A percentile compares a stretch with the other conserved stretches of the same genome.
These are phyloP conservation scores for Lipomyces orientalis DNA, from an alignment of 805 yeast species.

Conservation along the genomic window DNA sequence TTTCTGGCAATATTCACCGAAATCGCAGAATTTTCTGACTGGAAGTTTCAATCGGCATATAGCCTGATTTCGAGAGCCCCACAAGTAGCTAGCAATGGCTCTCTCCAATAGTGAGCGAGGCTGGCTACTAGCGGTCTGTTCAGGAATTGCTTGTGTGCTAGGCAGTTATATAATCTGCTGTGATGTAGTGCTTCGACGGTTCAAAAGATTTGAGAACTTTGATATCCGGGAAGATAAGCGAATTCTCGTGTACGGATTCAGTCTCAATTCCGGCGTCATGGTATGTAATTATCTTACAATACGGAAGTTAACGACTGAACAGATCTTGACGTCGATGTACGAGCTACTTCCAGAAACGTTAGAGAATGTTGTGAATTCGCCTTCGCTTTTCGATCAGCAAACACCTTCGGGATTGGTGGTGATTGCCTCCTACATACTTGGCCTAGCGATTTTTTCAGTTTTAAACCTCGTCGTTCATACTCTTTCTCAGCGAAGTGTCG, in stretches of 20 bases:
- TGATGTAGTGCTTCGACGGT: slow-evolving; percentile 58
- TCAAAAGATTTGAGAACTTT: slow-evolving; percentile 56
- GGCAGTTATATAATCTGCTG: slow-evolving; percentile 72
- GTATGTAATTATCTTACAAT: slow-evolving; percentile 38
- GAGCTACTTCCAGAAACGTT: slow-evolving; percentile 74
- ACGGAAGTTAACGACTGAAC: not conserved
- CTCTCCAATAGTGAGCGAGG: slow-evolving; percentile 47
- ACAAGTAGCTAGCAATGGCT: slow-evolving; percentile 3
- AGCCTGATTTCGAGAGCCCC: not conserved
- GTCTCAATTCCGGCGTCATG: slow-evolving; percentile 83
- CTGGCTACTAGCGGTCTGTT: slow-evolving; percentile 67
- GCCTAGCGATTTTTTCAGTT: slow-evolving; percentile 63
- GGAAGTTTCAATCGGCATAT: not conserved
- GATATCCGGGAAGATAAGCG: slow-evolving; percentile 62
- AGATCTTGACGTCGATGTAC: slow-evolving; percentile 71
- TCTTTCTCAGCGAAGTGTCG: slow-evolving; percentile 77
- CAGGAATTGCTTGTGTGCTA: slow-evolving; percentile 70
- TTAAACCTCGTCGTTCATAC: slow-evolving; percentile 73
- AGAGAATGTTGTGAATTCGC: slow-evolving; percentile 50
- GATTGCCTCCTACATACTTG: slow-evolving; percentile 58
- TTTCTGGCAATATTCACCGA: too few relatives aligned
- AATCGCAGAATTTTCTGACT: not conserved
- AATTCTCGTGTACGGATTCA: slow-evolving; percentile 74
- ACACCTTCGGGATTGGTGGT: slow-evolving; percentile 48
- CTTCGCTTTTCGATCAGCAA: slow-evolving; percentile 39